Base-by-base conservation (phyloP, 1,284 basidiomycete genomes). In the Vanrija sp. region DNA sequence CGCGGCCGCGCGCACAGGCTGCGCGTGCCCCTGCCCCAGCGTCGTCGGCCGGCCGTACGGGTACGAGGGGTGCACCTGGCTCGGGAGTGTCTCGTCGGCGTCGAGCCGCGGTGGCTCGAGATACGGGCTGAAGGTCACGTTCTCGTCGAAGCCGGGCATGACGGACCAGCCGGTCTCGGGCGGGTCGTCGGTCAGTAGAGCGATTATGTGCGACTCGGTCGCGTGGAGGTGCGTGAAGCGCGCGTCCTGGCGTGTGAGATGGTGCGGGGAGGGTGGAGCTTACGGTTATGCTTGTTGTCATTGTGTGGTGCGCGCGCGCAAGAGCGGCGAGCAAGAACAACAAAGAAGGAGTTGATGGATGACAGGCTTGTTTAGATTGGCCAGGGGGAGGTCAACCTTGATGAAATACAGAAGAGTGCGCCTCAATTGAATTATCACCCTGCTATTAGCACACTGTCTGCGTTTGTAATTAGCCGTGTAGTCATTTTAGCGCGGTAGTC, bases 141-240 rank as follows among this genome's bases (percentile, higher is more conserved):
- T 55, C 48, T 73, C 65, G 59, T 73, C 73, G 55, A 62, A 75
- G 10, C 73, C 73, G 15, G 73, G 73, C 73, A 75, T 74, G 26
- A 74, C 71, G 46, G 60, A 60, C 71, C 71, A 73, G 9, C 34
- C 34, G 26, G 43, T 40, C 50, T 74, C 69, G 3, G 72, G 66
- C 5, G 67, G 62, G 23, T 68, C 65, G 54, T 75, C 72, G 40
- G 69, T 67, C 15, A 61, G 55, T 8, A 75, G 58, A 3, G 69
- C 61, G n/a, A 64, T 55, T 18, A 73, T 64, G 53, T 68, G 58
- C 6, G 62, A 60, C 6, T 58, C 51, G 0, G 67, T 70, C 47
- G 68, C 72, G 51, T 74, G 73, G 5, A 75, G 56, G 14, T 71
- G 70, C 39, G 69, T 72, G 56, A 64, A 74, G 16, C 73, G 72